A percentile compares a stretch with the other conserved stretches of the same genome.
These are phyloP conservation scores for Suillus sp. DNA, from an alignment of 768 basidiomycete genomes.

Conservation along the genomic window DNA sequence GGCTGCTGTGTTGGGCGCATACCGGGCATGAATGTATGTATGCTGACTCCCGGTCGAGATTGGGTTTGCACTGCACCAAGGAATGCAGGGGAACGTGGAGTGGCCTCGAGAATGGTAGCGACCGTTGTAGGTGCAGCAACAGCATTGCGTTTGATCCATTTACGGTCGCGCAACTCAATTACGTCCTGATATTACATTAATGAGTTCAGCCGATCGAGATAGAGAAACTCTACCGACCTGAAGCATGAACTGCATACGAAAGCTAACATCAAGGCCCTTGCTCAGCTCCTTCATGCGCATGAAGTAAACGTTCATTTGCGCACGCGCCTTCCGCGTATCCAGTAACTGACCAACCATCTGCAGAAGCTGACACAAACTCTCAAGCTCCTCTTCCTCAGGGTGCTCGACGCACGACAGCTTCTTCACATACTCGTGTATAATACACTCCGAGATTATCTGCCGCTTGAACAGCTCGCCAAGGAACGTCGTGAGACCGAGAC, in stretches of 20 bases:
- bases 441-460: conserved; percentile 95
- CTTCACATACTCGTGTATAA: conserved; percentile 99
- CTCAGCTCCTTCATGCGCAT: conserved; percentile 81
- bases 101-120: conserved; percentile 81
- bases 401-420: conserved; percentile 89
- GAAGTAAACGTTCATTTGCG: conserved; percentile 93
- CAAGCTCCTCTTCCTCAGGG: conserved; percentile 97
- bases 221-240: conserved; percentile 56
- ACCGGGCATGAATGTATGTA: conserved; percentile 52
- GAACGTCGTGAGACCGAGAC: conserved; percentile 96
- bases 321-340: conserved; percentile 78
- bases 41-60: conserved; percentile 20
- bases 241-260: conserved; percentile 95
- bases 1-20: conserved; percentile 46
- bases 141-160: conserved; percentile 74
- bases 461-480: conserved; percentile 98
- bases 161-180: conserved; percentile 81
- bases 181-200: conserved; percentile 61
- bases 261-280: conserved; percentile 71
- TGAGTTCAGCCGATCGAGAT: conserved; percentile 1
- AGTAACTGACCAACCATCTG: conserved; percentile 84
- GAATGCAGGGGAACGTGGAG: too few species aligned
- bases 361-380: conserved; percentile 91
- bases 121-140: conserved; percentile 82
- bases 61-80: too few species aligned